Evolutionary conservation across 352 stramenopile genomes (phyloP), one percentile per base, ranked within the genome.

Genomic region (Pythium rishiriense): DNA sequence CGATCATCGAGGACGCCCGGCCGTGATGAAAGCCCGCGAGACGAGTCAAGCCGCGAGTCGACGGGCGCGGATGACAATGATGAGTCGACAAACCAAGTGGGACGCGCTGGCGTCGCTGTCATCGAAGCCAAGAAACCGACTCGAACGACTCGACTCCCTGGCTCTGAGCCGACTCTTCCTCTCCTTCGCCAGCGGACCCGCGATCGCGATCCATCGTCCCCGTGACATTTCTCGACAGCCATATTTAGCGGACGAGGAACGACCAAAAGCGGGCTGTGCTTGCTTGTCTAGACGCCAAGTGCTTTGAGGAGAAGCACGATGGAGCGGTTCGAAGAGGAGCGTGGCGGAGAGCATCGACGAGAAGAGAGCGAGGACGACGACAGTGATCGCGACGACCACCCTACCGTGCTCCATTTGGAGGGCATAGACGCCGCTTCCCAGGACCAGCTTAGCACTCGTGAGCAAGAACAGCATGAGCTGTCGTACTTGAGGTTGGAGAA

Each of bases 401-500:
- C 7, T 12, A 8, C 37, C 31, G 46, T 43, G 26, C 42, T 66
- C 21, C 55, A 68, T 17, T 42, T 66, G 5, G 45, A 43, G 21
- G 37, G 51, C 2, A 42, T 66, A 7, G 62, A 68, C 14, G 43
- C 54, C 3, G 47, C 53, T 54, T 33, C 46, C 46, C 19, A 45
- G 10, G 33, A 50, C 8, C 19, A 48, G 15, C 28, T 49, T 14
- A 49, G 56, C 10, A 53, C 28, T 3, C 43, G 65, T 10, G 64
- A 67, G 21, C 55, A 68, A 17, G 64, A 79, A 19, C 46, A 58
- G 25, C 79, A 85, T 7, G 81, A 91, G 26, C 46, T 92, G 5
- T 50, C 62, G 31, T 57, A 83, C 5, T 73, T 92, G 5, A 70
- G 81, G 12, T 68, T 79, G 19, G 85, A 94, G 56, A 94, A 94